Conservation (phyloP, 2,329 filamentous ascomycete species). For the Sporothrix dimorphospora region DNA sequence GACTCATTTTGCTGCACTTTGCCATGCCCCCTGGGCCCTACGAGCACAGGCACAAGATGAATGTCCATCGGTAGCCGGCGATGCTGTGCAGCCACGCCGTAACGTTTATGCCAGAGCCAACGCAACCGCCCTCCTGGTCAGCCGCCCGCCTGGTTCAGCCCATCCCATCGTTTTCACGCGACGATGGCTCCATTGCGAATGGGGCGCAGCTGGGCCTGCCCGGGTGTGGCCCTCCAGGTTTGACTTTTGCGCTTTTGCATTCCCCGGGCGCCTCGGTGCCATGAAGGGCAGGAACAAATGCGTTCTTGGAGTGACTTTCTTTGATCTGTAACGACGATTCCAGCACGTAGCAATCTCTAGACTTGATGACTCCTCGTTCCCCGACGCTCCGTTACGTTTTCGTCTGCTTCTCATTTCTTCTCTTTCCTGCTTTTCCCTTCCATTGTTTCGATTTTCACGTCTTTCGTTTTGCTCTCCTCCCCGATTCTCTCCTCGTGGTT, state of each 20-base stretch:
- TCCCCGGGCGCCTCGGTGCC: no score
- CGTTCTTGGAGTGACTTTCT: no score
- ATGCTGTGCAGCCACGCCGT: neutral
- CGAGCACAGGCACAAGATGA: neutral
- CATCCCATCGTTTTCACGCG: neutral
- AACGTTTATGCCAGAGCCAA: neutral
- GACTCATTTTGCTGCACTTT: neutral
- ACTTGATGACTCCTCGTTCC: neutral
- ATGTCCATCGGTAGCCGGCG: neutral
- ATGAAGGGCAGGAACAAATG: no score
- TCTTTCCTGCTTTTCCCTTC: neutral
- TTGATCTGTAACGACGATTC: no score
- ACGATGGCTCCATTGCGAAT: neutral
- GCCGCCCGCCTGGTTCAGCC: neutral
- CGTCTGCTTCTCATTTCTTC: neutral
- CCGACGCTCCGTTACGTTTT: neutral
- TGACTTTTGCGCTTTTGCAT: no score
- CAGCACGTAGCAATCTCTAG: neutral
- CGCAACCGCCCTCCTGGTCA: neutral
- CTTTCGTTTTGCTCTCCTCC: neutral
- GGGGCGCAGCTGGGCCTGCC: neutral
- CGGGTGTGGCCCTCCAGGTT: neutral
- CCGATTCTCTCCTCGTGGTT: neutral
- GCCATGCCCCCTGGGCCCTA: neutral
- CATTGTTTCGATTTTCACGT: neutral